A percentile compares a stretch with the other conserved stretches of the same genome.
These are phyloP conservation scores for Penicillium nordicum DNA, from an alignment of 2,329 filamentous ascomycete species.

Conservation along the genomic window DNA sequence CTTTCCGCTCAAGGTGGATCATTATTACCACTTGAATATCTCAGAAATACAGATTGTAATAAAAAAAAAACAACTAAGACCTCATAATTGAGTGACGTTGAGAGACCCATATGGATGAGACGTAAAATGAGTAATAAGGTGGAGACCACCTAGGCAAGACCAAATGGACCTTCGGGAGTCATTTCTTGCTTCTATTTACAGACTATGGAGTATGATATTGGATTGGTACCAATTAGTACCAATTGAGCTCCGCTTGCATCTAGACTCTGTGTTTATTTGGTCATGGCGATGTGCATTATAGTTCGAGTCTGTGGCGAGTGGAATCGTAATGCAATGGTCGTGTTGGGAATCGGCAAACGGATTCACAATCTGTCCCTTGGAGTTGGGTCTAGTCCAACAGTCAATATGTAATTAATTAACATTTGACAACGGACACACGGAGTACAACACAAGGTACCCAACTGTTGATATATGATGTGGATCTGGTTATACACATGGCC, in stretches of 20 bases:
- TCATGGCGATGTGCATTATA: neutral
- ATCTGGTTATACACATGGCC: neutral
- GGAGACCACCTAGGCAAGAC: neutral
- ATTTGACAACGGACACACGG: neutral
- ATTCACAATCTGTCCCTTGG: constrained; percentile 1
- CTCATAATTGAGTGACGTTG: constrained; percentile 6
- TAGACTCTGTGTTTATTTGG: neutral
- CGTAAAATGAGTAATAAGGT: constrained; percentile 4
- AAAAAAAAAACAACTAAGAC: neutral
- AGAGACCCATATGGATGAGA: neutral
- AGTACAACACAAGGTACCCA: neutral
- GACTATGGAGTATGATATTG: neutral
- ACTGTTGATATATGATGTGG: neutral
- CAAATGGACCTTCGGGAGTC: neutral
- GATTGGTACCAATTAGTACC: neutral
- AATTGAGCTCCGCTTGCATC: constrained; percentile 4
- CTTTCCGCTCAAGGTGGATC: neutral
- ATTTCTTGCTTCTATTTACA: constrained; percentile 5
- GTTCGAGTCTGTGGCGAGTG: neutral
- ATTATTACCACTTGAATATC: constrained; percentile 1
- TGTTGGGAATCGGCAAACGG: constrained; percentile 5
- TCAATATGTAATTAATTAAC: neutral
- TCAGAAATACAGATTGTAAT: neutral
- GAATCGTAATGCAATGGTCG: neutral
- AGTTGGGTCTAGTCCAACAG: neutral